A percentile compares a stretch with the other conserved stretches of the same genome.
phyloP scores from a whole-genome alignment of 2,329 filamentous ascomycete genomes.

The Teratosphaeria gauchensis region DNA sequence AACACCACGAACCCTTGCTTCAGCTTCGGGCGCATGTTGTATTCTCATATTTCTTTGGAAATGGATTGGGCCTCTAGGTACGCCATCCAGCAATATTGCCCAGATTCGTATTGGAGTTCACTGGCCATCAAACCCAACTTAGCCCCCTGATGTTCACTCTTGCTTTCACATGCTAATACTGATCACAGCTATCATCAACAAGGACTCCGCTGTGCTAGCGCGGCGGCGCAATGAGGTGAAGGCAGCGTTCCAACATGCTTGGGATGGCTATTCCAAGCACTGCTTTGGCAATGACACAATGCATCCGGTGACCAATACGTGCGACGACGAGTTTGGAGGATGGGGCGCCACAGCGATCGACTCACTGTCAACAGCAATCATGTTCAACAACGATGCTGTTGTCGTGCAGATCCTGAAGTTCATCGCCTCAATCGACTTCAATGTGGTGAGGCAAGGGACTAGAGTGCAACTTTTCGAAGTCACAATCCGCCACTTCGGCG shows the following conservation, averaged over 20 bases:
- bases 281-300: conserved; percentile 26
- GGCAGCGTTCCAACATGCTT: neutral
- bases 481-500: conserved; percentile 17
- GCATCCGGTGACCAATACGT: conserved; percentile 18
- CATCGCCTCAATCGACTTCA: conserved; percentile 14
- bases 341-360: conserved; percentile 20
- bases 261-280: conserved; percentile 7
- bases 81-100: neutral
- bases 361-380: conserved; percentile 16
- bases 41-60: neutral
- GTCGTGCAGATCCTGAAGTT: conserved; percentile 11
- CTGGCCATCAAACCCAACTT: too few relatives aligned
- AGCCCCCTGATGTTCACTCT: neutral
- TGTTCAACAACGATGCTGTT: conserved; percentile 13
- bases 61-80: neutral
- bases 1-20: neutral
- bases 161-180: neutral
- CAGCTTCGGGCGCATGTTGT: neutral
- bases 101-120: neutral
- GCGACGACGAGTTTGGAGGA: conserved; percentile 18
- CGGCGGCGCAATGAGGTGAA: neutral
- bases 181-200: neutral
- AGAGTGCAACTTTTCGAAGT: conserved; percentile 17
- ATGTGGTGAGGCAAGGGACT: conserved; percentile 4
- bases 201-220: neutral